Conservation (phyloP, 495 filamentous ascomycete species). For the Penicillium verhagenii region DNA sequence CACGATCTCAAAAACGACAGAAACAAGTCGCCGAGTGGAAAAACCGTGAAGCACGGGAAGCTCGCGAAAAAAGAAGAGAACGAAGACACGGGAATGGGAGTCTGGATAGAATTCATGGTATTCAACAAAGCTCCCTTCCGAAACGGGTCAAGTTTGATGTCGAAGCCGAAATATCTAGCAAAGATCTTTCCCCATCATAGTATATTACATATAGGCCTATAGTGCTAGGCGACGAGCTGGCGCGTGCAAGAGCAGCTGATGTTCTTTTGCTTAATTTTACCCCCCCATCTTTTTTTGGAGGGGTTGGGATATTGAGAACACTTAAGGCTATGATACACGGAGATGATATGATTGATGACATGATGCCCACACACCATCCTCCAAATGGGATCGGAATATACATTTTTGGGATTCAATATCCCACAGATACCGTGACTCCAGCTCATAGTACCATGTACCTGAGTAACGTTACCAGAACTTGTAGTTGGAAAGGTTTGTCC, state of each 20-base stretch:
- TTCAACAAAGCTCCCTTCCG: slow-evolving; percentile 36
- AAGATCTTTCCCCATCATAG: not conserved
- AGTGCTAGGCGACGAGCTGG: not conserved
- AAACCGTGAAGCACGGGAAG: slow-evolving; percentile 78
- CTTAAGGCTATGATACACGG: slow-evolving; percentile 29
- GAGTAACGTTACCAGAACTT: slow-evolving; percentile 46
- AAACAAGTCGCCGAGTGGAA: slow-evolving; percentile 85
- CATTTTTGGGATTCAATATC: slow-evolving; percentile 27
- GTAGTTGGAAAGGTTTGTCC: slow-evolving; percentile 49
- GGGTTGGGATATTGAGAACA: too few relatives aligned
- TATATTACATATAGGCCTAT: not conserved
- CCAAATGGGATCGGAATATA: slow-evolving; percentile 30
- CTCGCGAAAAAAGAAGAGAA: slow-evolving; percentile 69
- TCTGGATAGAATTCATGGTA: slow-evolving; percentile 29
- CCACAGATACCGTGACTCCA: slow-evolving; percentile 41
- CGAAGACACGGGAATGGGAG: slow-evolving; percentile 50
- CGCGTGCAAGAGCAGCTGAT: slow-evolving; percentile 5
- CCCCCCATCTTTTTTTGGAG: slow-evolving; percentile 9
- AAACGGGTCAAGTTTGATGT: slow-evolving; percentile 48
- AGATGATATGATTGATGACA: slow-evolving; percentile 30
- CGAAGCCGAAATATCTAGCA: slow-evolving; percentile 8
- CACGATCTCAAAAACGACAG: slow-evolving; percentile 68
- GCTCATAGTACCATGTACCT: slow-evolving; percentile 17
- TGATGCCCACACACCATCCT: slow-evolving; percentile 15
- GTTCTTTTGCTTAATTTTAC: slow-evolving; percentile 7